Percentiles rank a stretch among this genome's conserved stretches.
Evolutionary conservation across 2,329 filamentous ascomycete genomes (phyloP).

Genomic region (Esteya vermicola): DNA sequence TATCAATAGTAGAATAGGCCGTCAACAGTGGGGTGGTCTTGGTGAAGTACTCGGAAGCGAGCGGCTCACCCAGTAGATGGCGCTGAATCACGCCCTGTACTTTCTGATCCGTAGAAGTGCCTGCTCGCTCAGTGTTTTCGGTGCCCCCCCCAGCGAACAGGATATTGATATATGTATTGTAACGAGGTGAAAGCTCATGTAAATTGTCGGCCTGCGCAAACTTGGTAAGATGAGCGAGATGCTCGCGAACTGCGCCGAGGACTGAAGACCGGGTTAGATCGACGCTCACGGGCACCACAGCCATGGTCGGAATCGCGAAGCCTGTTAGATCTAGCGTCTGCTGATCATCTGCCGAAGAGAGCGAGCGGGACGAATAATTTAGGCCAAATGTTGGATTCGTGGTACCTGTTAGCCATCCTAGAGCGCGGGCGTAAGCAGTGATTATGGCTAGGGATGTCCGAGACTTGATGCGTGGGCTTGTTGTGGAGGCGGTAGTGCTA

Average conservation of each 20-base stretch:
- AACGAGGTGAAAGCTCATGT: slow-evolving; percentile 4
- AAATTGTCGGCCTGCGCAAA: slow-evolving; percentile 8
- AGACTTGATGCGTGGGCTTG: background rate
- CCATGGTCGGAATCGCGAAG: background rate
- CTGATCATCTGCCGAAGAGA: slow-evolving; percentile 5
- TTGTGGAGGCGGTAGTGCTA: background rate
- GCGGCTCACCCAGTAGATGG: slow-evolving; percentile 7
- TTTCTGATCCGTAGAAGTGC: too few species aligned
- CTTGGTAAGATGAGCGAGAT: slow-evolving; percentile 8
- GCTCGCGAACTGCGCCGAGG: slow-evolving; percentile 3
- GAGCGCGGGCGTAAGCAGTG: slow-evolving; percentile 6
- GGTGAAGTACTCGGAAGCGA: slow-evolving; percentile 10
- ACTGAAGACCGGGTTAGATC: background rate
- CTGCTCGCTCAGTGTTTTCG: too few species aligned
- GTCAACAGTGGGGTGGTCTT: slow-evolving; percentile 1
- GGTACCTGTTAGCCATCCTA: slow-evolving; percentile 3
- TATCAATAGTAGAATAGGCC: slow-evolving; percentile 2
- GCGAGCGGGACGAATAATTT: slow-evolving; percentile 7
- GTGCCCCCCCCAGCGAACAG: slow-evolving; percentile 2
- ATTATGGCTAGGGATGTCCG: slow-evolving; percentile 6
- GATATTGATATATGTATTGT: slow-evolving; percentile 10
- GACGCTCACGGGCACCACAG: background rate
- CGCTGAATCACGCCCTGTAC: slow-evolving; percentile 1
- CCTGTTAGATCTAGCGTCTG: slow-evolving; percentile 6
- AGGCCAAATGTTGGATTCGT: slow-evolving; percentile 9